These are phyloP conservation scores for Corynascus novoguineensis DNA, from an alignment of 495 filamentous ascomycete species.

Conservation along the genomic window DNA sequence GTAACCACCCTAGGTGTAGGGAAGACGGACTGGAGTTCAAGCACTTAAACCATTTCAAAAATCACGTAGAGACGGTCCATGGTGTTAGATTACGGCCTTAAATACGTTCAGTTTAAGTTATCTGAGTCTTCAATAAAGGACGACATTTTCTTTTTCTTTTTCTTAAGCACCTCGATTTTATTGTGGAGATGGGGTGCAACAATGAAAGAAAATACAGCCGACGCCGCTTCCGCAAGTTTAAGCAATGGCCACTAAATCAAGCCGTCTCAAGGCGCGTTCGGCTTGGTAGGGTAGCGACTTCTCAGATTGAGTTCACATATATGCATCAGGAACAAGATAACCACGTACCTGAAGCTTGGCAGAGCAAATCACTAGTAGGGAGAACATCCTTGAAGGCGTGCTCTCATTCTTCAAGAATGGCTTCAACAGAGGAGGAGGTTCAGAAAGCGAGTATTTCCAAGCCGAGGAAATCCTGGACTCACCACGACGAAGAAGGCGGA, in stretches of 20 bases:
- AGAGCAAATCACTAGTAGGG: not conserved
- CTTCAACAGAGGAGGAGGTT: not conserved
- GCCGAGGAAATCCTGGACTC: not conserved
- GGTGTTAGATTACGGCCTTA: conserved; percentile 1
- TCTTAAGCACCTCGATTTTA: too few relatives aligned
- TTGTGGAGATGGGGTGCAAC: too few relatives aligned
- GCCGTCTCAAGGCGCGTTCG: too few relatives aligned
- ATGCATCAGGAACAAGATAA: too few relatives aligned
- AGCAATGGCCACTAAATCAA: too few relatives aligned
- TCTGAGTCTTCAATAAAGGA: too few relatives aligned
- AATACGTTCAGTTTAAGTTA: too few relatives aligned
- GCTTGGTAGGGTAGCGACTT: too few relatives aligned
- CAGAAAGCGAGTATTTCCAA: not conserved
- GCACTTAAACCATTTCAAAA: conserved; percentile 7
- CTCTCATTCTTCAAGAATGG: not conserved
- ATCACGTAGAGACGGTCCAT: conserved; percentile 1
- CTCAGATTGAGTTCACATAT: too few relatives aligned
- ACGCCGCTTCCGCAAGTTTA: too few relatives aligned
- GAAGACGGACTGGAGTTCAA: conserved; percentile 10
- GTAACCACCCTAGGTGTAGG: conserved; percentile 9
- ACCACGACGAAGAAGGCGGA: not conserved
- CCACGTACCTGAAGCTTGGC: not conserved
- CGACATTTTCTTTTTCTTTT: too few relatives aligned
- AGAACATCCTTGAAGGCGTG: not conserved
- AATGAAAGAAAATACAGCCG: too few relatives aligned